A percentile compares a stretch with the other conserved stretches of the same genome.
Conservation (phyloP, 805 yeast species). For the Lipomyces starkeyi region DNA sequence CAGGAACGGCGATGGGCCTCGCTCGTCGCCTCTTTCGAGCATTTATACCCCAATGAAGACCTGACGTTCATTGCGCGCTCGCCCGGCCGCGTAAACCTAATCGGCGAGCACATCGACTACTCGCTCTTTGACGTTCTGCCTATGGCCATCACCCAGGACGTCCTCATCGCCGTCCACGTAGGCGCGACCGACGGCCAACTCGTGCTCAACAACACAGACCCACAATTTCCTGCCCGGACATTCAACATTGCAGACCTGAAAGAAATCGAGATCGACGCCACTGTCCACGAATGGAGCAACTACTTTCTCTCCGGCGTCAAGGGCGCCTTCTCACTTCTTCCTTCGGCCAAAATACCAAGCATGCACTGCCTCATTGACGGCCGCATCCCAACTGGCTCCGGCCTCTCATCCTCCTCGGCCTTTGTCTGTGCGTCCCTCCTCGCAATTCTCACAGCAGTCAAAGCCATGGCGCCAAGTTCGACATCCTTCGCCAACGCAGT, state of each 20-base stretch:
- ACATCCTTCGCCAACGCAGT: constrained; percentile 41
- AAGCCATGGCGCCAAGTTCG: constrained; percentile 34
- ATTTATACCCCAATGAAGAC: constrained; percentile 23
- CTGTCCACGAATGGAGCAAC: constrained; percentile 65
- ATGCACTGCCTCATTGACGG: constrained; percentile 63
- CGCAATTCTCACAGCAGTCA: constrained; percentile 60
- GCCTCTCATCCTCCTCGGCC: constrained; percentile 74
- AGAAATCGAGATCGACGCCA: constrained; percentile 55
- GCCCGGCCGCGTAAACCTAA: constrained; percentile 78
- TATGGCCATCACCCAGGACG: constrained; percentile 71
- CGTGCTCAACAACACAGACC: constrained; percentile 48
- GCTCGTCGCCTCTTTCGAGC: constrained; percentile 9
- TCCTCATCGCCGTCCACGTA: constrained; percentile 58
- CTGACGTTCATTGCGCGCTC: constrained; percentile 62
- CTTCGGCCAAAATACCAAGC: constrained; percentile 44
- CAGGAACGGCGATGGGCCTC: constrained; percentile 21
- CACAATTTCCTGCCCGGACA: constrained; percentile 38
- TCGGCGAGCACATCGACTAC: constrained; percentile 79
- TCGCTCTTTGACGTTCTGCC: constrained; percentile 71
- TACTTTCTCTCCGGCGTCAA: constrained; percentile 69
- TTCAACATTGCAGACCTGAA: constrained; percentile 32
- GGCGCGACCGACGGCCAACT: constrained; percentile 39
- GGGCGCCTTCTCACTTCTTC: constrained; percentile 59
- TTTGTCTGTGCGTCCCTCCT: constrained; percentile 69
- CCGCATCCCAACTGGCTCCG: constrained; percentile 74